Conservation (phyloP, 1,284 basidiomycete species). For the Moniliella sp. region DNA sequence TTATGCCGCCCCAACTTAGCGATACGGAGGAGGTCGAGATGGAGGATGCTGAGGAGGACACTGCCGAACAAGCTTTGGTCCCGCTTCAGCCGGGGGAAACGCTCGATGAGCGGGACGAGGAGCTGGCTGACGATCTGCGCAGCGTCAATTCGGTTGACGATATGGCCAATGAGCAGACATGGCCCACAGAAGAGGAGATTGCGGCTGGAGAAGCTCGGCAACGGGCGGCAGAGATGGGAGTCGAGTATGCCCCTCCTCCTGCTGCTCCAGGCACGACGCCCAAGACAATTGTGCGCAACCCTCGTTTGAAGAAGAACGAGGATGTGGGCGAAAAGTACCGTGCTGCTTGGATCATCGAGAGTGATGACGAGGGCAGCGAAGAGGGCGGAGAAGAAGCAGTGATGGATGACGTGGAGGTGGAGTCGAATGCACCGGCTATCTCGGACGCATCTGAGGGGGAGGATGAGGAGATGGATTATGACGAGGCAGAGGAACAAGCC, state of each 20-base stretch:
- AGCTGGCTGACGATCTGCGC: slow-evolving; percentile 63
- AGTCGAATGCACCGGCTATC: slow-evolving; percentile 5
- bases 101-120: slow-evolving; percentile 42
- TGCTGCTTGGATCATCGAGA: slow-evolving; percentile 29
- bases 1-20: neutral
- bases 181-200: slow-evolving; percentile 96
- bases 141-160: slow-evolving; percentile 71
- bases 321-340: slow-evolving; percentile 28
- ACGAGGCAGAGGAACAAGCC: slow-evolving; percentile 30
- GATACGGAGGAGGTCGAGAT: slow-evolving; percentile 1
- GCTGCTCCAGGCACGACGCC: slow-evolving; percentile 35
- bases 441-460: slow-evolving; percentile 39
- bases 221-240: slow-evolving; percentile 4
- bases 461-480: slow-evolving; percentile 42
- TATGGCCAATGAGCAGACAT: slow-evolving; percentile 82
- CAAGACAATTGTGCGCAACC: slow-evolving; percentile 14
- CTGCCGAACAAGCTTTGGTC: slow-evolving; percentile 1
- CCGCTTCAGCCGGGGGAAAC: slow-evolving; percentile 38
- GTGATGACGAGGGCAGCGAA: slow-evolving; percentile 14
- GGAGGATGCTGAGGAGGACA: slow-evolving; percentile 2
- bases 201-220: slow-evolving; percentile 10
- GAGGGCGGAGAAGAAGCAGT: slow-evolving; percentile 47
- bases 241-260: slow-evolving; percentile 16
- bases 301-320: slow-evolving; percentile 29
- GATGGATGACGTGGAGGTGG: slow-evolving; percentile 40